These are phyloP conservation scores for Candida loeiensis DNA, from an alignment of 805 yeast genomes.

Conservation along the genomic window DNA sequence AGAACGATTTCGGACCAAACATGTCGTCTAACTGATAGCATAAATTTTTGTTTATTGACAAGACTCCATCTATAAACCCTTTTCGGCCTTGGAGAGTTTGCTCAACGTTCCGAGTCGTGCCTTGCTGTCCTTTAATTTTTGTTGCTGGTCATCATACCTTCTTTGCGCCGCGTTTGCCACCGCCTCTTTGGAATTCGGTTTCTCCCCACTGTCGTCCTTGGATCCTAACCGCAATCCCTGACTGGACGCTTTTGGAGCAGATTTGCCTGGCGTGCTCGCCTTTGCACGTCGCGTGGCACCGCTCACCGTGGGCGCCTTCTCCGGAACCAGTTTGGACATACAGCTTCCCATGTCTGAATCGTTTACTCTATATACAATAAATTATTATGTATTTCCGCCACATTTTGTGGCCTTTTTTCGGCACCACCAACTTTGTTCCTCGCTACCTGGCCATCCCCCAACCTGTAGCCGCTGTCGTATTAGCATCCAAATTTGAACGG, in stretches of 20 bases:
- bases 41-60: too few relatives aligned
- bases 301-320: slow-evolving; percentile 3
- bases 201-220: background rate
- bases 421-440: background rate
- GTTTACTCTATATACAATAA: slow-evolving; percentile 1
- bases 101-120: slow-evolving; percentile 30
- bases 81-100: slow-evolving; percentile 29
- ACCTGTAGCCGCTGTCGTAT: too few relatives aligned
- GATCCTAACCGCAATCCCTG: slow-evolving; percentile 11
- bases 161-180: slow-evolving; percentile 41
- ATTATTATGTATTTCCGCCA: background rate
- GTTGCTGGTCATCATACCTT: slow-evolving; percentile 28
- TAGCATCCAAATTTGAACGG: too few relatives aligned
- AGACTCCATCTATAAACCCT: slow-evolving; percentile 20
- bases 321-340: slow-evolving; percentile 16
- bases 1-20: slow-evolving; percentile 21
- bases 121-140: slow-evolving; percentile 24
- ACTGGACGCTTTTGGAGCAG: slow-evolving; percentile 11
- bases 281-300: background rate
- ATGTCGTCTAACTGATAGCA: too few relatives aligned
- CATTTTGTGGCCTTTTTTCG: slow-evolving; percentile 1
- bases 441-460: too few relatives aligned
- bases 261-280: slow-evolving; percentile 1
- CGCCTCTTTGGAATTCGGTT: slow-evolving; percentile 24
- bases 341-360: slow-evolving; percentile 24